Evolutionary conservation across 805 yeast genomes (phyloP), one percentile per base, ranked within the genome.

Genomic region (Saccharomycopsis javanensis): DNA sequence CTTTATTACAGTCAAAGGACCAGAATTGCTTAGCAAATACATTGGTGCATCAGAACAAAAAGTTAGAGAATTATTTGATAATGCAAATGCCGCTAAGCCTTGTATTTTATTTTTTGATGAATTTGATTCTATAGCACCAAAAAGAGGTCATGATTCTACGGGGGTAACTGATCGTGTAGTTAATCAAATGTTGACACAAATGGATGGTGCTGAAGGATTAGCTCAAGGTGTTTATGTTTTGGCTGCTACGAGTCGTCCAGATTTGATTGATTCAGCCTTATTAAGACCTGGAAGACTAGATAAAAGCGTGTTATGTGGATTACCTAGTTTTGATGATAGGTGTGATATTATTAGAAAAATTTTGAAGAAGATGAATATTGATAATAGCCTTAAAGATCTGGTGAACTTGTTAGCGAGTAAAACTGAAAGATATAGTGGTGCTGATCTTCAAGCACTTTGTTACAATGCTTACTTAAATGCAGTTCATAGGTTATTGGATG

Each of bases 161-260:
- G 98, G 98, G 57, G 98, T 94, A 3, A 94, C 98, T 2, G 99
- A 94, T 68, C 79, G 99, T 64, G 97, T 94, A 45, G 99, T 94
- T 27, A 94, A 94, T 71, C 99, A 94, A 68, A 80, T 94, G 81
- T 78, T 94, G 65, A 94, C 99, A 0, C 97, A 94, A 68, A 91
- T 94, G 96, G 99, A 94, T 70, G 99, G 99, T 72, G 98, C 98
- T 0, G 98, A 94, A 69, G 97, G 98, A 0, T 74, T 91, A 30
- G 97, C 91, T 65, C 27, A 13, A 20, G 97, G 98, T 2, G 98
- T 94, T 1, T 92, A 94, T 67, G 96, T 94, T 0, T 75, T 94
- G 27, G 98, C 98, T 0, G 99, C 98, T 1, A 94, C 98, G 0
- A 84, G 94, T 64, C 78, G 99, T 64, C 99, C 99, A 0, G 99